Evolutionary conservation across 2,329 filamentous ascomycete genomes (phyloP).

Genomic region (Periglandula ipomoeae): DNA sequence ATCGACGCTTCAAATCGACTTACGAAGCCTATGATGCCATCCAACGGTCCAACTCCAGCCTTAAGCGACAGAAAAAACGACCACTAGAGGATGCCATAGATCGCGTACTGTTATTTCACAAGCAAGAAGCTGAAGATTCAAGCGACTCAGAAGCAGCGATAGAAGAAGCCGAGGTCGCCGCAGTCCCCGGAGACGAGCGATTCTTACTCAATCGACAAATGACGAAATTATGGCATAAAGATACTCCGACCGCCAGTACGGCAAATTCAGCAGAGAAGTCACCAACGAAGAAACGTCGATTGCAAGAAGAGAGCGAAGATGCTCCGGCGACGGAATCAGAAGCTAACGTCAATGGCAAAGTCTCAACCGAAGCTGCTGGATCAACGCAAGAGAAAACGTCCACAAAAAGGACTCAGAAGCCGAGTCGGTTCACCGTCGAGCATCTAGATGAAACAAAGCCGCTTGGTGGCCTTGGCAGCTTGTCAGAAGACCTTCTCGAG

Average conservation of each 20-base stretch:
- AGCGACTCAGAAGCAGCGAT: slow-evolving; percentile 41
- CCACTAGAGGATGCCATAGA: slow-evolving; percentile 80
- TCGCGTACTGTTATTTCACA: slow-evolving; percentile 64
- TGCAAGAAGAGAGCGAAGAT: slow-evolving; percentile 20
- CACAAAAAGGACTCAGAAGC: slow-evolving; percentile 22
- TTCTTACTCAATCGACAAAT: slow-evolving; percentile 34
- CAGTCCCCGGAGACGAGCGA: slow-evolving; percentile 23
- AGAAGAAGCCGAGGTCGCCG: slow-evolving; percentile 32
- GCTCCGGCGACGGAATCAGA: slow-evolving; percentile 7
- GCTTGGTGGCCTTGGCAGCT: slow-evolving; percentile 22
- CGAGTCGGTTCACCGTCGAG: slow-evolving; percentile 22
- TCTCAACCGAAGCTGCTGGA: not conserved
- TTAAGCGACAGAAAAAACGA: slow-evolving; percentile 74
- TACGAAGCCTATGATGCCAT: slow-evolving; percentile 67
- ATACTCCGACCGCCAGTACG: slow-evolving; percentile 6
- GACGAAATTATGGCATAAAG: slow-evolving; percentile 29
- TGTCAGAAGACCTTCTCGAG: slow-evolving; percentile 14
- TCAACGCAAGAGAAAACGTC: slow-evolving; percentile 18
- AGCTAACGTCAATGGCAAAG: not conserved
- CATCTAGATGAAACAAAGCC: slow-evolving; percentile 12
- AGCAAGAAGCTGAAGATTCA: slow-evolving; percentile 50
- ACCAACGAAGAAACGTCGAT: slow-evolving; percentile 23
- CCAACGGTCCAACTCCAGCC: slow-evolving; percentile 74
- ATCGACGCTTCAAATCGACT: slow-evolving; percentile 33
- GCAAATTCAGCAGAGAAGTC: slow-evolving; percentile 15